phyloP scores from a whole-genome alignment of 208 protist species.

The Trypanosoma caninum region DNA sequence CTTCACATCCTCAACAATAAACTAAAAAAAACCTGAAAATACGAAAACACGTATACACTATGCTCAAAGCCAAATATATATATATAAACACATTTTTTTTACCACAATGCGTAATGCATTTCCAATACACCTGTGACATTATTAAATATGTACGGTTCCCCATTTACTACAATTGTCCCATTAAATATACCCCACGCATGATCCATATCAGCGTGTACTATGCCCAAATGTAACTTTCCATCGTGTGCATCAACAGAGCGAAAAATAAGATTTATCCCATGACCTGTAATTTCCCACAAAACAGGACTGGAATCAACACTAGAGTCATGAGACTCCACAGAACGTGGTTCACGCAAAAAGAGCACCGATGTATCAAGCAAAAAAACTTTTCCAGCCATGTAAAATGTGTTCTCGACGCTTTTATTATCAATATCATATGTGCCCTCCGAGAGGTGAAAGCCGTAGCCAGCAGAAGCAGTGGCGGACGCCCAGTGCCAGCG shows the following conservation, averaged over 20 bases:
- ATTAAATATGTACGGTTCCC: slow-evolving; percentile 15
- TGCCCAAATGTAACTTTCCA: slow-evolving; percentile 18
- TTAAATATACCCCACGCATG: slow-evolving; percentile 42
- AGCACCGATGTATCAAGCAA: slow-evolving; percentile 26
- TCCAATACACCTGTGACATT: slow-evolving; percentile 35
- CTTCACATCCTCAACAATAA: not conserved
- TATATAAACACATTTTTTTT: not conserved
- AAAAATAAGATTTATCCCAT: slow-evolving; percentile 28
- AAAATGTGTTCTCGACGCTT: slow-evolving; percentile 39
- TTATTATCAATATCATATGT: slow-evolving; percentile 35
- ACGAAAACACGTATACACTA: too few species aligned
- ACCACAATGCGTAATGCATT: slow-evolving; percentile 42
- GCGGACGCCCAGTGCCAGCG: slow-evolving; percentile 39
- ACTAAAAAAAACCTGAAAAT: not conserved
- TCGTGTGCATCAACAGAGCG: slow-evolving; percentile 25
- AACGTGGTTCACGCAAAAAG: slow-evolving; percentile 6
- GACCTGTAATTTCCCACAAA: slow-evolving; percentile 23
- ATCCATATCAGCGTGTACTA: slow-evolving; percentile 33
- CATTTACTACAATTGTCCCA: slow-evolving; percentile 22
- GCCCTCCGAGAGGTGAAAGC: slow-evolving; percentile 34
- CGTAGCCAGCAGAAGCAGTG: slow-evolving; percentile 23
- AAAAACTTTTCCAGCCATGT: slow-evolving; percentile 1
- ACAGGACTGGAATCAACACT: too few species aligned
- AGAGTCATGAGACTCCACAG: too few species aligned
- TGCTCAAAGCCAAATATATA: too few species aligned